phyloP scores from a whole-genome alignment of 2,329 filamentous ascomycete species.

The Cordyceps cateniannulata region DNA sequence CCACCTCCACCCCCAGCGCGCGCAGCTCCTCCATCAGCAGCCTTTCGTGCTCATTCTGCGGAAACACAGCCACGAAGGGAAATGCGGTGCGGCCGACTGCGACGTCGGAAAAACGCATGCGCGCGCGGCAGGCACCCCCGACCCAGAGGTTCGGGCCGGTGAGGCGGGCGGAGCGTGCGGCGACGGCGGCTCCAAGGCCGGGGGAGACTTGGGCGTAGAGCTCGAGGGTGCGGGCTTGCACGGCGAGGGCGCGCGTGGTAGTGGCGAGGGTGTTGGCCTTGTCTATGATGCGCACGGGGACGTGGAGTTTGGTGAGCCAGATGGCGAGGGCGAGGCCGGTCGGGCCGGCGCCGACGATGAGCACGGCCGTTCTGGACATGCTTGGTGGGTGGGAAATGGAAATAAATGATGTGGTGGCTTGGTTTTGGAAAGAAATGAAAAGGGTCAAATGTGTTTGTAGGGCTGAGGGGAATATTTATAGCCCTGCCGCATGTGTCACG shows the following conservation, averaged over 20 bases:
- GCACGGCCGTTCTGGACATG: slow-evolving; percentile 1
- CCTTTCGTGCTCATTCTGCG: slow-evolving; percentile 11
- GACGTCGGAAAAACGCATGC: not conserved
- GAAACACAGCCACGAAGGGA: not conserved
- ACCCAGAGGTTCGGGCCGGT: slow-evolving; percentile 8
- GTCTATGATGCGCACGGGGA: slow-evolving; percentile 11
- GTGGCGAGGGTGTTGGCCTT: not conserved
- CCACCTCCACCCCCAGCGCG: not conserved
- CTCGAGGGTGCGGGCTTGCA: slow-evolving; percentile 5
- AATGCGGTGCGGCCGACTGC: not conserved
- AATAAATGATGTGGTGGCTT: not conserved
- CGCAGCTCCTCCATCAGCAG: not conserved
- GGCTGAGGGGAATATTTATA: no score
- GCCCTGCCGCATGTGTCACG: not conserved
- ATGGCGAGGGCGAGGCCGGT: slow-evolving; percentile 10
- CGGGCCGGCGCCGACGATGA: slow-evolving; percentile 12
- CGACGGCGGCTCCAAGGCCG: not conserved
- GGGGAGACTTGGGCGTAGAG: slow-evolving; percentile 8
- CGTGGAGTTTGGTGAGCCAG: slow-evolving; percentile 11
- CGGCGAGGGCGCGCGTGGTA: slow-evolving; percentile 8
- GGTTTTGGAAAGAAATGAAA: not conserved
- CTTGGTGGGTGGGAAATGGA: not conserved
- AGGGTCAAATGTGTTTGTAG: not conserved
- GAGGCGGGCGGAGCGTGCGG: not conserved
- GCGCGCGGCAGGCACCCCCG: not conserved